These are phyloP conservation scores for Pseudophaeomoniella oleicola DNA, from an alignment of 2,329 filamentous ascomycete genomes.

Conservation along the genomic window DNA sequence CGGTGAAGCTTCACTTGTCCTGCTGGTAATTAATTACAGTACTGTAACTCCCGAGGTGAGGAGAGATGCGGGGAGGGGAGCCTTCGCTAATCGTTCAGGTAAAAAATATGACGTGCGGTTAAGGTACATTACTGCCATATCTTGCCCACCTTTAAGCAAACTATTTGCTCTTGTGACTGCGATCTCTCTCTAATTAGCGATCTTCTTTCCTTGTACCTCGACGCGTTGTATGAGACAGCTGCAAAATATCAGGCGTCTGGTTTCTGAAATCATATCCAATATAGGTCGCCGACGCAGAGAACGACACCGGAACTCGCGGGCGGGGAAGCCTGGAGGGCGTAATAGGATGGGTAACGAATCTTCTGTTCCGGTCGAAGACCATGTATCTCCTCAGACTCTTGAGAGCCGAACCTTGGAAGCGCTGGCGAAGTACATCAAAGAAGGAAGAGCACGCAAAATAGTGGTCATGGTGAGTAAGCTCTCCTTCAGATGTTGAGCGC, in stretches of 20 bases:
- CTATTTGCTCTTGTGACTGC: too few relatives aligned
- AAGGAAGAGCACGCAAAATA: conserved; percentile 52
- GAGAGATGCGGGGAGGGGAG: too few relatives aligned
- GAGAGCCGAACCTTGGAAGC: conserved; percentile 54
- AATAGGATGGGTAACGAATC: conserved; percentile 75
- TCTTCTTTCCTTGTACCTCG: too few relatives aligned
- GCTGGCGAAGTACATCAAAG: conserved; percentile 66
- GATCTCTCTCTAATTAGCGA: too few relatives aligned
- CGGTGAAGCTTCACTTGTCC: too few relatives aligned
- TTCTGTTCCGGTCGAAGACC: conserved; percentile 52
- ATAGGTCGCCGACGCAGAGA: conserved; percentile 37
- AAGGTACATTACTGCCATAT: too few relatives aligned
- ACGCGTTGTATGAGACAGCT: neutral
- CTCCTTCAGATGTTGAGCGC: too few relatives aligned
- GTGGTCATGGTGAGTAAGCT: conserved; percentile 62
- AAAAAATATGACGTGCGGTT: too few relatives aligned
- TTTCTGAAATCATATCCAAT: conserved; percentile 11
- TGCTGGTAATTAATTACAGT: too few relatives aligned
- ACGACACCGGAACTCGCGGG: conserved; percentile 22
- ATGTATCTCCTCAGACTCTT: conserved; percentile 50
- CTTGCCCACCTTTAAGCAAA: too few relatives aligned
- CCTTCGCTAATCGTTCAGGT: too few relatives aligned
- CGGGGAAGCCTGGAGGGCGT: conserved; percentile 15
- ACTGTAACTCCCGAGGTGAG: too few relatives aligned
- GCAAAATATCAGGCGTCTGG: neutral